Evolutionary conservation across 768 basidiomycete genomes (phyloP), one percentile per base, ranked within the genome.

Genomic region (Lactarius indigo): DNA sequence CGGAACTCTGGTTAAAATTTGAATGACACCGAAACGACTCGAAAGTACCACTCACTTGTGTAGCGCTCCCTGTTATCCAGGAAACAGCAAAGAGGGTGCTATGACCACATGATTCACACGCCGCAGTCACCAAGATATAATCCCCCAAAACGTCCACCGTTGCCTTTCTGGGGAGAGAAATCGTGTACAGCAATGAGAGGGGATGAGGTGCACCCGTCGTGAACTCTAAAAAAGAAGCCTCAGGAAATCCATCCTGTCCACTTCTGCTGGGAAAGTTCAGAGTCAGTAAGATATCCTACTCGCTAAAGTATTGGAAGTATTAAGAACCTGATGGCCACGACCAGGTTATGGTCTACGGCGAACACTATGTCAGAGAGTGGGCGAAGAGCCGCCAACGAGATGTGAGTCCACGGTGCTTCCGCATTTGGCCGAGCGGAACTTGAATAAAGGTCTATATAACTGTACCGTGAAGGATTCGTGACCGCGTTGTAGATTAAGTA

Each of bases 301-400:
- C 47, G 15, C 41, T 37, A 13, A 37, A 28, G 35, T 31, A 1
- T 60, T 6, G 20, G 30, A 42, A 12, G 13, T 4, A 52, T 6
- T 7, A 15, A 13, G 26, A 57, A 66, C 65, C 61, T 54, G 47
- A 66, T 47, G 17, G 47, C 65, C 2, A 66, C 61, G 15, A 31
- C 61, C 18, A 66, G 28, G 13, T 66, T 54, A 35, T 63, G 61
- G 61, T 66, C 65, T 7, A 66, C 65, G 1, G 65, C 61, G 39
- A 58, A 63, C 2, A 52, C 57, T 15, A 66, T 20, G 20, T 57
- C 30, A 23, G 58, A 26, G 17, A 59, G 37, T 23, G 23, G 20
- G 23, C 20, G 1, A 12, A 54, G 15, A 5, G 37, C 30, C 12
- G 50, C 47, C 39, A 31, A 20, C 18, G 28, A 31, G 20, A 66